These are phyloP conservation scores for Mangifera indica DNA, from an alignment of 345 rosid genomes.

Conservation along the genomic window DNA sequence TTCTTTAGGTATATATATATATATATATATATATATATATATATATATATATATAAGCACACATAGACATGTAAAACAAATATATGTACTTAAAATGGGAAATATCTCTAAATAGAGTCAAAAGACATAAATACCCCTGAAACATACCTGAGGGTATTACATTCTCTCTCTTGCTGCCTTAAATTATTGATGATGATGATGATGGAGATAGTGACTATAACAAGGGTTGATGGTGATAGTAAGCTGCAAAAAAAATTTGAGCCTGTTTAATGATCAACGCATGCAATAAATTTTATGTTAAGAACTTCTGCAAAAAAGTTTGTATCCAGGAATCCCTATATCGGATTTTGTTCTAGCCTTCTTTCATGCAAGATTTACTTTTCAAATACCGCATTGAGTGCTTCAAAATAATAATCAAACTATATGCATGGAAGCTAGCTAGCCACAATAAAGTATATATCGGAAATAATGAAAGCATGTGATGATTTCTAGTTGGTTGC, in stretches of 20 bases:
- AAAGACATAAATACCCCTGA: no score
- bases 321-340: not conserved
- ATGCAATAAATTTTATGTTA: not conserved
- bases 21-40: no score
- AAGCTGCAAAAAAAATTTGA: not conserved
- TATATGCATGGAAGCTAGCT: not conserved
- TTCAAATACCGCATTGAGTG: no score
- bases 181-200: conserved; percentile 6
- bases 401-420: no score
- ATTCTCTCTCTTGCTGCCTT: no score
- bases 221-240: conserved; percentile 21
- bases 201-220: conserved; percentile 10
- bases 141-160: no score
- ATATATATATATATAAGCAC: no score
- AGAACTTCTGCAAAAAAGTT: not conserved
- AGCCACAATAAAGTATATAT: no score
- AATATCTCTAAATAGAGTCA: no score
- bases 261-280: not conserved
- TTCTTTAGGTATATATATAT: no score
- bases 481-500: not conserved
- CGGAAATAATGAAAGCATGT: not conserved
- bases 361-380: not conserved
- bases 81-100: no score
- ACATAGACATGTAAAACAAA: no score
- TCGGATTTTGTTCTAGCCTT: not conserved